Evolutionary conservation across 2,329 filamentous ascomycete species (phyloP), one percentile per base, ranked within the genome.

Genomic region (Falciphora oryzae): DNA sequence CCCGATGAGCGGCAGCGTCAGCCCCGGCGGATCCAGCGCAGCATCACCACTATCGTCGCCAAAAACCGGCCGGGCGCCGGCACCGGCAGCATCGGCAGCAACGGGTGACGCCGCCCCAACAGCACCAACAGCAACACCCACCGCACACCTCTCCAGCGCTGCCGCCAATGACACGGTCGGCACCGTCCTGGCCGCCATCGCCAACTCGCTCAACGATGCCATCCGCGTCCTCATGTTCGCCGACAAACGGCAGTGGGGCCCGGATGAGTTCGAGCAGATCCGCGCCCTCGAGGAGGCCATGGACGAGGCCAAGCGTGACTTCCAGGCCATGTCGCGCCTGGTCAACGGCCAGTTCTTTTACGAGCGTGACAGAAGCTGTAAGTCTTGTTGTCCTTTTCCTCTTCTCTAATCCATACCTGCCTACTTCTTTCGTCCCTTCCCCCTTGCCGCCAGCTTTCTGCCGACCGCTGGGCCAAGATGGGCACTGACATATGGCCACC

Each of bases 291-390:
- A 85, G 69, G 76, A 79, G 50, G 77, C 80, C n/a, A 77, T 87
- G 63, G 83, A 86, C 71, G 83, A 85, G 68, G 85, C 85, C 65
- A 84, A 82, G 74, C 80, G 79, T 72, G 84, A 87, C 74, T 87
- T 86, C 68, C 84, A 87, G 74, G 80, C 84, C 70, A 76, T 87
- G 65, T 79, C 80, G 28, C 77, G 78, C 60, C 75, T 87, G 58
- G 79, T 87, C 64, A 82, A 84, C 68, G 83, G 84, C 35, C 79
- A 82, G 69, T 77, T 80, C 59, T 84, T 86, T 72, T 87, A 87
- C 69, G 81, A 86, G 70, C 81, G 82, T 66, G 84, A 87, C 70
- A 77, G 82, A 64, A 82, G 78, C 65, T 70, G 83, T 85, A 75
- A 68, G 83, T 77, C 28, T 44, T 57, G 4, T 22, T 28, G 18